Percentiles rank a stretch among this genome's conserved stretches.
Conservation (phyloP, 1,284 basidiomycete genomes). For the Melampsora larici-populina region DNA sequence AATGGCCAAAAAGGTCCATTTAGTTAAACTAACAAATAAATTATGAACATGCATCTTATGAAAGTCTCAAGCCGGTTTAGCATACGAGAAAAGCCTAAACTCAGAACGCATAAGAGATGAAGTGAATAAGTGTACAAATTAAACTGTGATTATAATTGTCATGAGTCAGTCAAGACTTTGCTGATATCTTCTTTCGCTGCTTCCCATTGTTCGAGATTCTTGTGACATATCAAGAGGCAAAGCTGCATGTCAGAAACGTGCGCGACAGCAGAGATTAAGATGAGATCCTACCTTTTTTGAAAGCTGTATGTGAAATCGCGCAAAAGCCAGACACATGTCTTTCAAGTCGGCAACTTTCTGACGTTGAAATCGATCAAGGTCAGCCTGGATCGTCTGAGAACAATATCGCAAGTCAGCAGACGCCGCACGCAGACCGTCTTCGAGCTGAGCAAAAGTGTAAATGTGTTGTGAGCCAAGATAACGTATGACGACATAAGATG, state of each 20-base stretch:
- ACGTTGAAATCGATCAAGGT: conserved; percentile 94
- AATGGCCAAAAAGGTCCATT: too few relatives aligned
- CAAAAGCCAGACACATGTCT: conserved; percentile 86
- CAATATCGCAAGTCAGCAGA: conserved; percentile 93
- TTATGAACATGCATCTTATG: too few relatives aligned
- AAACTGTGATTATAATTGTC: background rate
- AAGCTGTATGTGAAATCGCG: conserved; percentile 87
- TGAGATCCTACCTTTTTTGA: conserved; percentile 70
- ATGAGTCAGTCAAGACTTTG: conserved; percentile 78
- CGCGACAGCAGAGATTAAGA: background rate
- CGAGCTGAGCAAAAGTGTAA: conserved; percentile 62
- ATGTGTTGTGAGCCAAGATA: background rate
- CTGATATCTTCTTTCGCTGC: conserved; percentile 86
- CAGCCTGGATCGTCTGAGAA: conserved; percentile 91
- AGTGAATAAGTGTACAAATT: background rate
- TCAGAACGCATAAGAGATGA: background rate
- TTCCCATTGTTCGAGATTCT: conserved; percentile 97
- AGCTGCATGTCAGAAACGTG: background rate
- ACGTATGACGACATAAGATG: background rate
- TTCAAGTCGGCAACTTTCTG: conserved; percentile 95
- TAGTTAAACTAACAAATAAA: too few relatives aligned
- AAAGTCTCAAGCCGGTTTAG: too few relatives aligned
- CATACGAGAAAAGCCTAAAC: too few relatives aligned
- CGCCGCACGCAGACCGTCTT: conserved; percentile 82
- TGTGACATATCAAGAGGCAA: conserved; percentile 43